A percentile compares a stretch with the other conserved stretches of the same genome.
These are phyloP conservation scores for Leccinum boreale DNA, from an alignment of 768 basidiomycete genomes.

Conservation along the genomic window DNA sequence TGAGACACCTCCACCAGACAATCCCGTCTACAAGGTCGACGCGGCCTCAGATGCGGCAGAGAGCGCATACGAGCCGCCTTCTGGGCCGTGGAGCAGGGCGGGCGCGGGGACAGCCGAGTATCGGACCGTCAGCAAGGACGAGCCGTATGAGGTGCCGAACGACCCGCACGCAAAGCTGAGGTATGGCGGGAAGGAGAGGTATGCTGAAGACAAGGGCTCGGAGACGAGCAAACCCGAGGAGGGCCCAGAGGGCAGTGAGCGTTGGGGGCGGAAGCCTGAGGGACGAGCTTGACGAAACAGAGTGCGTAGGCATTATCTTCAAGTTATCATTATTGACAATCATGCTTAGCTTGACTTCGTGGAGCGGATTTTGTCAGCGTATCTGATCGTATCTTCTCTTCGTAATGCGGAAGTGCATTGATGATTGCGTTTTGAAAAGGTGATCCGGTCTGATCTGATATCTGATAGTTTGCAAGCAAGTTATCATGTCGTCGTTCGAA, in stretches of 20 bases:
- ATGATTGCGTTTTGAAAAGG: neutral
- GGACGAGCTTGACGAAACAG: slow-evolving; percentile 13
- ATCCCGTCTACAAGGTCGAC: slow-evolving; percentile 47
- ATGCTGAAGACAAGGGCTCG: slow-evolving; percentile 24
- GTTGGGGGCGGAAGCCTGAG: slow-evolving; percentile 35
- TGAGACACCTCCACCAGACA: slow-evolving; percentile 38
- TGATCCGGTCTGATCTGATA: neutral
- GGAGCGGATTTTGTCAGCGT: neutral
- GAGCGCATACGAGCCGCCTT: slow-evolving; percentile 48
- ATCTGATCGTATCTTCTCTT: neutral
- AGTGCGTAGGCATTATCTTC: neutral
- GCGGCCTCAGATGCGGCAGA: slow-evolving; percentile 41
- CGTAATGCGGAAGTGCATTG: neutral
- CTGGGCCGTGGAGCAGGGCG: slow-evolving; percentile 43
- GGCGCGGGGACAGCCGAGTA: slow-evolving; percentile 35
- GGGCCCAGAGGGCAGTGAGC: slow-evolving; percentile 38
- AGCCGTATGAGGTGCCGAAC: slow-evolving; percentile 23
- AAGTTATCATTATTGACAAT: neutral
- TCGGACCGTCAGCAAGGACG: slow-evolving; percentile 20
- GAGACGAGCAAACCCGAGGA: slow-evolving; percentile 33
- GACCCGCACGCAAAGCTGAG: slow-evolving; percentile 9
- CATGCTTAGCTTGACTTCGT: neutral
- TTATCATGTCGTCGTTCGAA: neutral
- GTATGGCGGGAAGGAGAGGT: slow-evolving; percentile 22
- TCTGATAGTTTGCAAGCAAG: too few species aligned